These are phyloP conservation scores for Alternaria infectoria DNA, from an alignment of 2,329 filamentous ascomycete species.

Conservation along the genomic window DNA sequence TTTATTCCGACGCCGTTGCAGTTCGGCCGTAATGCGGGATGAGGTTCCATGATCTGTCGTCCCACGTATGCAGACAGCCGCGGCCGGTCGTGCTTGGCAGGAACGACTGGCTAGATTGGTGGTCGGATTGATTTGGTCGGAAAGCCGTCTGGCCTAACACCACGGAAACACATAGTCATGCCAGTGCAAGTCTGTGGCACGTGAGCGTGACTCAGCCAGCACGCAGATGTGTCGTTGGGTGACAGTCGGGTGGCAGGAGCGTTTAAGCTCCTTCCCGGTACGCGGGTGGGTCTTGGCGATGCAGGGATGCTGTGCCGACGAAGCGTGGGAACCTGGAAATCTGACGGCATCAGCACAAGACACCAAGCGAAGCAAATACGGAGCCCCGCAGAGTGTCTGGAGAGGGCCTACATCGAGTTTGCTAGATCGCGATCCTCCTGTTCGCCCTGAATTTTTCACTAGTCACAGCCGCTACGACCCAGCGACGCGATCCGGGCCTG, in stretches of 20 bases:
- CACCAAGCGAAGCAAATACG: not conserved
- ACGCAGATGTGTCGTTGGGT: not conserved
- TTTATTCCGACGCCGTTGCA: not conserved
- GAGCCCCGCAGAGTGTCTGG: constrained; percentile 9
- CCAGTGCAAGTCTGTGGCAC: not conserved
- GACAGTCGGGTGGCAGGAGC: not conserved
- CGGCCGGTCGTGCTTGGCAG: not conserved
- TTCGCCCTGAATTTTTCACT: not conserved
- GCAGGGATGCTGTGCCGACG: constrained; percentile 13
- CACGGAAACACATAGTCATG: not conserved
- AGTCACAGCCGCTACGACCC: not conserved
- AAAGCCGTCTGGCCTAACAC: not conserved
- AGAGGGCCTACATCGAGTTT: not conserved
- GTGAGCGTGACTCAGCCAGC: not conserved
- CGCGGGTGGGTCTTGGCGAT: constrained; percentile 11
- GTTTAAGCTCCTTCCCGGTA: constrained; percentile 10
- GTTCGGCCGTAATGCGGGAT: not conserved
- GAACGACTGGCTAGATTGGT: not conserved
- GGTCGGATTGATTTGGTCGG: not conserved
- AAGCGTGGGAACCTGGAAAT: constrained; percentile 20
- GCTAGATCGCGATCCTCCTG: not conserved
- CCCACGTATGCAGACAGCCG: not conserved
- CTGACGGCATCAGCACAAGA: constrained; percentile 22
- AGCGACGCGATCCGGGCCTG: constrained; percentile 15
- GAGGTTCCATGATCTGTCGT: not conserved